A percentile compares a stretch with the other conserved stretches of the same genome.
phyloP scores from a whole-genome alignment of 2,329 filamentous ascomycete species.

The Elsinoe fawcettii region DNA sequence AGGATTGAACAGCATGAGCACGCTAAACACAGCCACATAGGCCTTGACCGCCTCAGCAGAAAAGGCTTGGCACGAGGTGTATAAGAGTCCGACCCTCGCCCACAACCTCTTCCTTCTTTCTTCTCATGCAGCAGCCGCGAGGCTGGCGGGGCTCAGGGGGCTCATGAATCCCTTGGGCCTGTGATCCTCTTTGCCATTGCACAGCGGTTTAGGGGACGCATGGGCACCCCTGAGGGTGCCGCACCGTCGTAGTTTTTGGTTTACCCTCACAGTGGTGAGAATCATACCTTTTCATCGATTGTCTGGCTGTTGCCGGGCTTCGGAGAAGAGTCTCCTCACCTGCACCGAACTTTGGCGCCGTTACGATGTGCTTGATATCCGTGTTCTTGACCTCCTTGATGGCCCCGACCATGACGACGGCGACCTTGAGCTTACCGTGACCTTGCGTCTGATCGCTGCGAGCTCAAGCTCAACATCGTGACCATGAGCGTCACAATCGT shows the following conservation, averaged over 20 bases:
- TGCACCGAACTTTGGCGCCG: no score
- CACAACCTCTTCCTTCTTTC: neutral
- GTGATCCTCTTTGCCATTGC: neutral
- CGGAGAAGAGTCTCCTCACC: neutral
- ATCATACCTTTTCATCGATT: neutral
- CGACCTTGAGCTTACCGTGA: no score
- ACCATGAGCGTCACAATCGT: no score
- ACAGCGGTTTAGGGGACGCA: neutral
- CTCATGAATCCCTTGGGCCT: neutral
- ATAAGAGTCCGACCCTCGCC: neutral
- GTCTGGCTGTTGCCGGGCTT: neutral
- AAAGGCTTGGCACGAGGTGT: neutral
- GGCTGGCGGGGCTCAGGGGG: neutral
- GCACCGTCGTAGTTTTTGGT: neutral
- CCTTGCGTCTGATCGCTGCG: no score
- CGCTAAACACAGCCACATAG: neutral
- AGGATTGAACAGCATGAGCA: neutral
- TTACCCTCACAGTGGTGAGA: neutral
- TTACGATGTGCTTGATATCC: no score
- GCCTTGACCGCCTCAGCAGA: neutral
- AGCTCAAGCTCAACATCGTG: no score
- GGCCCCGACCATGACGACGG: no score
- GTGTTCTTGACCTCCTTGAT: no score
- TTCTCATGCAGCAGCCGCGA: neutral
- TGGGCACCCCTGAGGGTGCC: neutral